A percentile compares a stretch with the other conserved stretches of the same genome.
These are phyloP conservation scores for Pyrenochaeta sp. DNA, from an alignment of 2,329 filamentous ascomycete species.

Conservation along the genomic window DNA sequence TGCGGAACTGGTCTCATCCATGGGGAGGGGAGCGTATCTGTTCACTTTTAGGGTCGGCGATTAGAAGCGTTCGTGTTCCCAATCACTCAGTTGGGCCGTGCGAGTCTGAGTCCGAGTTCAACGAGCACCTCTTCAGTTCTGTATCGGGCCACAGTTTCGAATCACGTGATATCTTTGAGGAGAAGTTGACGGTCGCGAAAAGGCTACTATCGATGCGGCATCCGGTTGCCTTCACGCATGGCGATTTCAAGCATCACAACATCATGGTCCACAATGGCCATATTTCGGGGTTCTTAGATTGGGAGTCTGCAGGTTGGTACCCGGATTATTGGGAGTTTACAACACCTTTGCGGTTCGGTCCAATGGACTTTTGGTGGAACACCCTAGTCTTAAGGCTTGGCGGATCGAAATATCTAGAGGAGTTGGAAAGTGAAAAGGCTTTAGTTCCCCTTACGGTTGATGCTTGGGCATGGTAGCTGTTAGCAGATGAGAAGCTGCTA, in stretches of 20 bases:
- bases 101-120: conserved; percentile 31
- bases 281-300: conserved; percentile 26
- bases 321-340: conserved; percentile 34
- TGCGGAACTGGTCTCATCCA: conserved; percentile 47
- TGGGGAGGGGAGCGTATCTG: conserved; percentile 28
- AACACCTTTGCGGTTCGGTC: conserved; percentile 16
- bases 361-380: conserved; percentile 23
- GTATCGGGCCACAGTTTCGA: conserved; percentile 38
- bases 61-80: conserved; percentile 45
- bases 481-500: background rate
- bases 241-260: conserved; percentile 28
- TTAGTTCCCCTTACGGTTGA: conserved; percentile 23
- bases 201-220: conserved; percentile 29
- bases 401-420: conserved; percentile 12
- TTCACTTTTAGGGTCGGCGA: conserved; percentile 39
- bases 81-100: conserved; percentile 42
- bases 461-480: conserved; percentile 18
- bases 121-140: conserved; percentile 37
- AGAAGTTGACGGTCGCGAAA: conserved; percentile 26
- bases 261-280: conserved; percentile 27
- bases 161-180: conserved; percentile 33
- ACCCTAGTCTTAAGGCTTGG: conserved; percentile 15
- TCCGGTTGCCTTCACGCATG: conserved; percentile 35
- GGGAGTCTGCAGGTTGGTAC: conserved; percentile 33
- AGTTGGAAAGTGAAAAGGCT: conserved; percentile 22